phyloP scores from a whole-genome alignment of 768 basidiomycete species.

The Suillus hirtellus region DNA sequence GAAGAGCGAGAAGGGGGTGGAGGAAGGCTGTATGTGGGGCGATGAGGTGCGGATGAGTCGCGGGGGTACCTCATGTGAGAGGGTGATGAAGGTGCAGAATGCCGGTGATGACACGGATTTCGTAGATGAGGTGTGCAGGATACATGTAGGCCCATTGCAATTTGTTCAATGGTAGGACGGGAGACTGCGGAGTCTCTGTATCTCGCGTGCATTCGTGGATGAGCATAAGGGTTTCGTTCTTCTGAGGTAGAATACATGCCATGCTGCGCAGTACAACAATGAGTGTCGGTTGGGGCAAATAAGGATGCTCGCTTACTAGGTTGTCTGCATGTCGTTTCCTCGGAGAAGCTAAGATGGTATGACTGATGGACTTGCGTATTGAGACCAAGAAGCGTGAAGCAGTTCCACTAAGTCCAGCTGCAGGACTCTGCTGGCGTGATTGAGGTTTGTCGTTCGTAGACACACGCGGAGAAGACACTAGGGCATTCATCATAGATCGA shows the following conservation, averaged over 20 bases:
- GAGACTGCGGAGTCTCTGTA: conserved; percentile 39
- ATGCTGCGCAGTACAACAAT: conserved; percentile 20
- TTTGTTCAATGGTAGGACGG: conserved; percentile 72
- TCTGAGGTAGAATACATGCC: conserved; percentile 46
- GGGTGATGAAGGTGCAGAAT: conserved; percentile 20
- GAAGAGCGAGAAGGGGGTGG: conserved; percentile 66
- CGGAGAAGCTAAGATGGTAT: conserved; percentile 17
- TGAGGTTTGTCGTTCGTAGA: conserved; percentile 12
- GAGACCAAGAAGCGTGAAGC: conserved; percentile 33
- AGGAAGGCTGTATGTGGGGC: conserved; percentile 37
- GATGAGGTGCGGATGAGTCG: conserved; percentile 25
- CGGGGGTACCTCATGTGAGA: conserved; percentile 29
- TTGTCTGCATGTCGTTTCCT: conserved; percentile 22
- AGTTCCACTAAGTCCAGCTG: conserved; percentile 16
- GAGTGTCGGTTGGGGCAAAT: neutral
- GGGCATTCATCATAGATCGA: conserved; percentile 16
- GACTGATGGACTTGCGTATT: conserved; percentile 30
- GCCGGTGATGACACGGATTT: conserved; percentile 20
- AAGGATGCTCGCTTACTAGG: conserved; percentile 20
- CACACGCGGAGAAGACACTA: conserved; percentile 18
- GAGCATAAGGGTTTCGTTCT: conserved; percentile 33
- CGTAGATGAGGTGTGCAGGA: conserved; percentile 75
- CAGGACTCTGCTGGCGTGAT: conserved; percentile 12
- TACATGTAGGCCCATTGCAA: conserved; percentile 78
- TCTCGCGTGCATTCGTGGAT: conserved; percentile 39